These are phyloP conservation scores for Trametes sanguinea DNA, from an alignment of 768 basidiomycete species.

Conservation along the genomic window DNA sequence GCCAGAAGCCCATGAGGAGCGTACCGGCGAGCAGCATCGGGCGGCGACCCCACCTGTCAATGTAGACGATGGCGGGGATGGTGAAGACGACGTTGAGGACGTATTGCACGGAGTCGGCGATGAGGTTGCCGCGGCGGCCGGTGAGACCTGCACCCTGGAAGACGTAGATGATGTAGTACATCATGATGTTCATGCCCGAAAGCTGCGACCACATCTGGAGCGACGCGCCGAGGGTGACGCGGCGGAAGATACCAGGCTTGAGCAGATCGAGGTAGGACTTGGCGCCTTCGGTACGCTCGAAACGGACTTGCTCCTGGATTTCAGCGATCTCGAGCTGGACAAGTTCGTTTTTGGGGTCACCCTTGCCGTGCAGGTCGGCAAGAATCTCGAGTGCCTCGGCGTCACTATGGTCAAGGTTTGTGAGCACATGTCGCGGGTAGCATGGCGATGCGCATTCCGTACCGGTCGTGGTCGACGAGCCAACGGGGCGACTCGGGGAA, in stretches of 20 bases:
- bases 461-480: constrained; percentile 65
- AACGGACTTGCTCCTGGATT: constrained; percentile 55
- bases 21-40: constrained; percentile 72
- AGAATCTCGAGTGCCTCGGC: constrained; percentile 70
- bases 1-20: constrained; percentile 72
- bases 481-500: constrained; percentile 73
- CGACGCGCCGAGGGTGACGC: constrained; percentile 68
- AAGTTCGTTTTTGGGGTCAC: constrained; percentile 57
- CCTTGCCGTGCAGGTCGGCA: constrained; percentile 72
- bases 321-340: constrained; percentile 73
- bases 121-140: constrained; percentile 70
- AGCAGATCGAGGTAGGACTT: constrained; percentile 70
- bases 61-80: constrained; percentile 57
- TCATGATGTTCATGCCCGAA: constrained; percentile 81
- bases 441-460: constrained; percentile 2
- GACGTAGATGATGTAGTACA: constrained; percentile 70
- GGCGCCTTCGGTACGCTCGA: constrained; percentile 69
- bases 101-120: constrained; percentile 69
- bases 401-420: constrained; percentile 35
- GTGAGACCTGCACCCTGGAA: constrained; percentile 79
- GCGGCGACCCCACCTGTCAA: constrained; percentile 79
- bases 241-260: constrained; percentile 65
- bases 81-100: constrained; percentile 45
- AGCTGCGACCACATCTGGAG: constrained; percentile 84
- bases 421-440: too few relatives aligned